Percentiles rank a stretch among this genome's conserved stretches.
phyloP scores from a whole-genome alignment of 768 basidiomycete genomes.

The Collybia sp. region DNA sequence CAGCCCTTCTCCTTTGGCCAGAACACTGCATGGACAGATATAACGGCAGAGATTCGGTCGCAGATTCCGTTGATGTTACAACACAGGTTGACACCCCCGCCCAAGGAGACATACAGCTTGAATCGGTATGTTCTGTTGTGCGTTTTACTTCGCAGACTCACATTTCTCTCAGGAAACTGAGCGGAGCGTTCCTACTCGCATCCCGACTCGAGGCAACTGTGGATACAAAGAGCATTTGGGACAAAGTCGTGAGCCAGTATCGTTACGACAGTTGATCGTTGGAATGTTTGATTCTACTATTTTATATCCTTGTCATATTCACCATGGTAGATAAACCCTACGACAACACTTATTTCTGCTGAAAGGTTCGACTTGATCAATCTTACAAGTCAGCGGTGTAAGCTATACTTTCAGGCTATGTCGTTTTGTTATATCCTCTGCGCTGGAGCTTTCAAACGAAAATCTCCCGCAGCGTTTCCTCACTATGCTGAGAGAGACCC shows the following conservation, averaged over 20 bases:
- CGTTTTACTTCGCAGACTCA: background rate
- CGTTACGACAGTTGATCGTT: conserved; percentile 13
- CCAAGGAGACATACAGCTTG: conserved; percentile 89
- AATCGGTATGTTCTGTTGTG: conserved; percentile 55
- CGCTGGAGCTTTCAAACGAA: too few species aligned
- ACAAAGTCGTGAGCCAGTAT: conserved; percentile 49
- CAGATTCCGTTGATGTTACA: conserved; percentile 89
- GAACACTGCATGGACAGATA: conserved; percentile 57
- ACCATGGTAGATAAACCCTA: too few species aligned
- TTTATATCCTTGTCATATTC: too few species aligned
- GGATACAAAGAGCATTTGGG: conserved; percentile 74
- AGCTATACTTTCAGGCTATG: too few species aligned
- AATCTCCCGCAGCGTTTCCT: too few species aligned
- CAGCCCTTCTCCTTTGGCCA: conserved; percentile 82
- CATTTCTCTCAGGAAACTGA: conserved; percentile 60
- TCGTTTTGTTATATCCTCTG: too few species aligned
- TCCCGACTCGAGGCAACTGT: conserved; percentile 70
- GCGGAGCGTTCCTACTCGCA: conserved; percentile 77
- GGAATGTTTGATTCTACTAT: too few species aligned
- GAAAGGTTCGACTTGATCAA: too few species aligned
- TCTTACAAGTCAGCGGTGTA: too few species aligned
- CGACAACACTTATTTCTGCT: too few species aligned
- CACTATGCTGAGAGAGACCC: too few species aligned
- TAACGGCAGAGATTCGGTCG: conserved; percentile 72
- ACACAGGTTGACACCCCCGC: conserved; percentile 87